Evolutionary conservation across 2,329 filamentous ascomycete genomes (phyloP).

Genomic region (Colletotrichum zoysiae): DNA sequence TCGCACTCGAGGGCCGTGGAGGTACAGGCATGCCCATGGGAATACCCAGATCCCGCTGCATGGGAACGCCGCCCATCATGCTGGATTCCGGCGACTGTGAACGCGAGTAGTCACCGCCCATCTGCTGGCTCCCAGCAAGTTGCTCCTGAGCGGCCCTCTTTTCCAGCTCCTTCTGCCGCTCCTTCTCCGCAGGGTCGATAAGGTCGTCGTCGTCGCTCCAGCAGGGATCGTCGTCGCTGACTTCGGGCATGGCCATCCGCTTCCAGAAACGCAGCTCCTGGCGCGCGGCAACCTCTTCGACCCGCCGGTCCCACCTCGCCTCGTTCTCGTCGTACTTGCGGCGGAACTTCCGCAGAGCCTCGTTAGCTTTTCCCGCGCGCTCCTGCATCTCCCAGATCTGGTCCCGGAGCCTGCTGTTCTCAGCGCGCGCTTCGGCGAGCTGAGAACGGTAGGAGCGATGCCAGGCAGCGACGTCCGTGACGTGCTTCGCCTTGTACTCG

Average conservation of each 20-base stretch:
- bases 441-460: slow-evolving; percentile 75
- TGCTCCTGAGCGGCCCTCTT: slow-evolving; percentile 57
- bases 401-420: slow-evolving; percentile 72
- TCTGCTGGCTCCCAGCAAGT: slow-evolving; percentile 51
- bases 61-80: slow-evolving; percentile 57
- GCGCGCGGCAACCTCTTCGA: slow-evolving; percentile 64
- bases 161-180: slow-evolving; percentile 64
- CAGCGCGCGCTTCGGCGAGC: slow-evolving; percentile 73
- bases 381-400: slow-evolving; percentile 77
- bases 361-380: slow-evolving; percentile 70
- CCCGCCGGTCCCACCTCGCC: slow-evolving; percentile 64
- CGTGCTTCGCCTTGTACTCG: slow-evolving; percentile 73
- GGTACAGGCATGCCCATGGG: slow-evolving; percentile 49
- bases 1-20: slow-evolving; percentile 56
- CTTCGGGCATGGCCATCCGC: slow-evolving; percentile 72
- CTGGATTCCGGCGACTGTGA: slow-evolving; percentile 45
- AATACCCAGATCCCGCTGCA: slow-evolving; percentile 54
- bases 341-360: slow-evolving; percentile 68
- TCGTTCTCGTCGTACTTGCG: slow-evolving; percentile 68
- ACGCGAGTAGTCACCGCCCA: slow-evolving; percentile 50
- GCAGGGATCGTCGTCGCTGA: slow-evolving; percentile 70
- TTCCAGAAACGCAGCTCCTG: slow-evolving; percentile 77
- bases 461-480: slow-evolving; percentile 72
- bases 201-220: slow-evolving; percentile 76
- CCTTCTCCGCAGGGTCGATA: slow-evolving; percentile 71